Evolutionary conservation across 192 early-diverging fungal genomes (phyloP).

Genomic region (Coemansia sp.): DNA sequence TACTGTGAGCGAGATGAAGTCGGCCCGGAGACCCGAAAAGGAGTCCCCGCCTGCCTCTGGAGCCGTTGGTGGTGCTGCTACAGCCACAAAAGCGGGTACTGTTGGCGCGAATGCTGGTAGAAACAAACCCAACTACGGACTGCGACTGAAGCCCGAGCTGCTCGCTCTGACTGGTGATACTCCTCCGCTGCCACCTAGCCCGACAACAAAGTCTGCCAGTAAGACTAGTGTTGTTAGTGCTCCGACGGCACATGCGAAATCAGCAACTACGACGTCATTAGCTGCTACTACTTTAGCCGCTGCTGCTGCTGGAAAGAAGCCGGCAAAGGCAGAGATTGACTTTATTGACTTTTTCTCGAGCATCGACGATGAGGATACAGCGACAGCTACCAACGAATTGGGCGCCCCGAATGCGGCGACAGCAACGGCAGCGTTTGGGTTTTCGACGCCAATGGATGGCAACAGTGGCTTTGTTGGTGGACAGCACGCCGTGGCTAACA

Average conservation of each 20-base stretch:
- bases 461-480: not conserved
- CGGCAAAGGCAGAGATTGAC: constrained; percentile 28
- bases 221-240: not conserved
- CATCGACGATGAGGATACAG: constrained; percentile 40
- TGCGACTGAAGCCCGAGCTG: constrained; percentile 49
- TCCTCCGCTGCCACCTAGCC: constrained; percentile 7
- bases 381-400: not conserved
- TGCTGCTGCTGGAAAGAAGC: constrained; percentile 2
- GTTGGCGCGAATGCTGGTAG: constrained; percentile 2
- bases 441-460: not conserved
- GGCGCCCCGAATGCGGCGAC: not conserved
- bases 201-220: not conserved
- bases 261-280: not conserved
- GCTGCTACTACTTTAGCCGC: not conserved
- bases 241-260: not conserved
- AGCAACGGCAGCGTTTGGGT: not conserved
- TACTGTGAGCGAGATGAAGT: constrained; percentile 33
- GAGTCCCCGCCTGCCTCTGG: not conserved
- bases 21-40: constrained; percentile 18
- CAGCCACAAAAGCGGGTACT: constrained; percentile 2
- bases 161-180: constrained; percentile 16
- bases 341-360: constrained; percentile 60
- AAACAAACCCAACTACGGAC: constrained; percentile 46
- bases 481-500: not conserved
- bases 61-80: not conserved